Base-by-base conservation (phyloP, 306 rosid genomes). In the Sophora flavescens region DNA sequence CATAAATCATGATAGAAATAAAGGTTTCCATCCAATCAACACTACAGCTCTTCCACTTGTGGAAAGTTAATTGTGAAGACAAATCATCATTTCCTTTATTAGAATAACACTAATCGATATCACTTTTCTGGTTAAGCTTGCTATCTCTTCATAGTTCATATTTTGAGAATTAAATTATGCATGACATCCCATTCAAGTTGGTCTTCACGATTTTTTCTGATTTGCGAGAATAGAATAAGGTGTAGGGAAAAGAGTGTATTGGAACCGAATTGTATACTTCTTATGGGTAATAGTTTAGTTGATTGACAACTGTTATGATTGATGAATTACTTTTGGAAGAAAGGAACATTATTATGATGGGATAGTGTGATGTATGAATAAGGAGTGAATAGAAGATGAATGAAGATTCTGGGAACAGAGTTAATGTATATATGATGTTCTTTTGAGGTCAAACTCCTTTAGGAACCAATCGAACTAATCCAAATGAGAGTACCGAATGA, bases 1-100 rank as follows among this genome's bases (percentile, higher is more conserved):
- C 51, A 30, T 15, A 51, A 81, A 81, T 68, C 63, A 61, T 67
- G 18, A 18, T 3, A 47, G 35, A 22, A 57, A 18, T 14, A 18
- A 44, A 14, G 58, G 8, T 68, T 74, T 48, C 36, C 44, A 33
- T 44, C 64, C 48, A 7, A 76, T 53, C 36, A 63, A 63, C 26
- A 30, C 12, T 7, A 4, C 75, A 61, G 36, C 39, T 51, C 54
- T 70, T 70, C 52, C 54, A 15, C 7, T 56, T 16, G 73, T 18
- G 4, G 26, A 18, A 15, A 11, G 61, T 44, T 62, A 56, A 5
- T 16, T 56, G 11, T 65, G 67, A 54, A 63, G 65, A 64, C 38
- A 69, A 41, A 63, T 61, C 13, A 41, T 51, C 22, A 15, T 44
- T 44, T 44, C 50, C 36, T 73, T 64, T 56, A 17, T 32, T 64